Conservation (phyloP, 2,329 filamentous ascomycete species). For the Nectriaceae sp. region DNA sequence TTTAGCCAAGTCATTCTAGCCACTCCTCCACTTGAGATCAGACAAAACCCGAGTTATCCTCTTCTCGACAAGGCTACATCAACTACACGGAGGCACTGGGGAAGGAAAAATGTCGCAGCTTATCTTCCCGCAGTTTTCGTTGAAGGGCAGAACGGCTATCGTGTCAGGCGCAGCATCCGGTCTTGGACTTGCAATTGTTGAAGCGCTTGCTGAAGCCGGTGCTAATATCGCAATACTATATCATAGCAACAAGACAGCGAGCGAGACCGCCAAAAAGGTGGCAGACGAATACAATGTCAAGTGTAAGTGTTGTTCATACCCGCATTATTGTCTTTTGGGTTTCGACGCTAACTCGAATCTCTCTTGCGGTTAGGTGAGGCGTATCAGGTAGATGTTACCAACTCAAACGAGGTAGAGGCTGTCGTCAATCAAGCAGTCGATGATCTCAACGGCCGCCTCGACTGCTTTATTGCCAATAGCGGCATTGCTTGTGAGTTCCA, state of each 20-base stretch:
- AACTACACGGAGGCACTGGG: no score
- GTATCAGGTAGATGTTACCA: slow-evolving; percentile 63
- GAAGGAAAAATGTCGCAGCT: no score
- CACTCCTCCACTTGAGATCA: no score
- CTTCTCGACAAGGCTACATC: no score
- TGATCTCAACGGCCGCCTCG: slow-evolving; percentile 74
- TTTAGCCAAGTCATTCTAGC: no score
- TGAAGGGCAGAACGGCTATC: no score
- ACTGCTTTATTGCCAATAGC: slow-evolving; percentile 79
- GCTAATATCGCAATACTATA: slow-evolving; percentile 75
- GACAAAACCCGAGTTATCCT: no score
- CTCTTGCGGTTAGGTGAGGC: slow-evolving; percentile 51
- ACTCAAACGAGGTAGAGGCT: slow-evolving; percentile 51
- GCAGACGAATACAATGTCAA: slow-evolving; percentile 67
- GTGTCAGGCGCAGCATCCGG: slow-evolving; percentile 68
- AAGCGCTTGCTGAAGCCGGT: slow-evolving; percentile 68
- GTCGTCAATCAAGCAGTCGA: slow-evolving; percentile 54
- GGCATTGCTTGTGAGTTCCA: slow-evolving; percentile 75
- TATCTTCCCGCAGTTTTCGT: no score
- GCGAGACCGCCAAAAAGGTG: slow-evolving; percentile 63
- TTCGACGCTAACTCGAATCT: slow-evolving; percentile 1
- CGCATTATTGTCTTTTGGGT: neutral
- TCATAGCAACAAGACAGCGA: slow-evolving; percentile 66
- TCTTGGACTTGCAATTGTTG: slow-evolving; percentile 66
- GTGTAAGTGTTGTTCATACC: slow-evolving; percentile 50